phyloP scores from a whole-genome alignment of 225 moss, liverwort and hornwort genomes.

The Antitrichia curtipendula region DNA sequence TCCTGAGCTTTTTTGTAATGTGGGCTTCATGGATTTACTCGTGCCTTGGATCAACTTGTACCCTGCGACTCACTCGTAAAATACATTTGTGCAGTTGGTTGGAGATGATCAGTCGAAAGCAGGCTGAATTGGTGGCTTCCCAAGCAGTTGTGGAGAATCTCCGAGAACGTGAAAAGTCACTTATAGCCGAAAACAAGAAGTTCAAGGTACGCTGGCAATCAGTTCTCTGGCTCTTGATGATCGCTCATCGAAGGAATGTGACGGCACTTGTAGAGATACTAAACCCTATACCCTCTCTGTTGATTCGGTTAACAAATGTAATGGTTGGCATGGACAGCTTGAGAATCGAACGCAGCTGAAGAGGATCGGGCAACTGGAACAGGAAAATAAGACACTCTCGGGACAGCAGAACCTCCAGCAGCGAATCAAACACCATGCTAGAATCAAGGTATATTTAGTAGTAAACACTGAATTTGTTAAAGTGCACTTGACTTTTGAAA shows the following conservation, averaged over 20 bases:
- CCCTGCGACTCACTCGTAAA: background rate
- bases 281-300: background rate
- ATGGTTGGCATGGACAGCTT: slow-evolving; percentile 23
- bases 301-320: background rate
- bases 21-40: background rate
- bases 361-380: slow-evolving; percentile 50
- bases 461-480: background rate
- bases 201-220: slow-evolving; percentile 8
- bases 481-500: background rate
- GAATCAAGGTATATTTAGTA: slow-evolving; percentile 18
- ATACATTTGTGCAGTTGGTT: slow-evolving; percentile 26
- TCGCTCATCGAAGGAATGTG: background rate
- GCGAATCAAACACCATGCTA: slow-evolving; percentile 85
- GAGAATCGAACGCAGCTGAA: slow-evolving; percentile 45
- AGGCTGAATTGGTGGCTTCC: slow-evolving; percentile 35
- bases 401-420: slow-evolving; percentile 93
- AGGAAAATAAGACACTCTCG: slow-evolving; percentile 62
- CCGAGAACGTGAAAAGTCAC: slow-evolving; percentile 27
- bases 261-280: background rate
- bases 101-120: slow-evolving; percentile 40
- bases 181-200: slow-evolving; percentile 16
- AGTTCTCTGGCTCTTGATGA: background rate
- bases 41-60: background rate
- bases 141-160: slow-evolving; percentile 22
- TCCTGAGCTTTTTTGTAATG: background rate